A percentile compares a stretch with the other conserved stretches of the same genome.
Conservation (phyloP, 257 asterid genomes). For the Schizonepeta tenuifolia region DNA sequence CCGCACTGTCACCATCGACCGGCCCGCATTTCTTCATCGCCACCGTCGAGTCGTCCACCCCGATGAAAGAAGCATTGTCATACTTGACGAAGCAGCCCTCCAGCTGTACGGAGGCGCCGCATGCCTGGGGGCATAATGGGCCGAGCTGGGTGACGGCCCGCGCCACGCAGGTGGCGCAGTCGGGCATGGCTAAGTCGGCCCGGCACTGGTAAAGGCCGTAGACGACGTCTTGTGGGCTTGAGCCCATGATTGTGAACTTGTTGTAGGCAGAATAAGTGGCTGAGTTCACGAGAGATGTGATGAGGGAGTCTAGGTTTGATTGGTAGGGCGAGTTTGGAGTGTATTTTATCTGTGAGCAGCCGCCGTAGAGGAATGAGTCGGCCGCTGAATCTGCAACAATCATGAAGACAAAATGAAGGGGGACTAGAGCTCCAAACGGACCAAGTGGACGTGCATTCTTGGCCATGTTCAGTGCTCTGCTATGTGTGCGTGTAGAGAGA, state of each 20-base stretch:
- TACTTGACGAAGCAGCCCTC: conserved; percentile 87
- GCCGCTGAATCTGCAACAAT: conserved; percentile 27
- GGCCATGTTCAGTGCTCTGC: conserved; percentile 21
- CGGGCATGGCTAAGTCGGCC: conserved; percentile 91
- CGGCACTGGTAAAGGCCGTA: conserved; percentile 87
- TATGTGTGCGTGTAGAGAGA: neutral
- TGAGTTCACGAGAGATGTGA: conserved; percentile 83
- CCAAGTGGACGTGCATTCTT: conserved; percentile 11
- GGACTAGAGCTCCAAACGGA: conserved; percentile 13
- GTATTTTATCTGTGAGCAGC: conserved; percentile 77
- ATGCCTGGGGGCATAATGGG: conserved; percentile 55
- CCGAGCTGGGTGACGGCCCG: conserved; percentile 62
- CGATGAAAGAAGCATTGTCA: conserved; percentile 70
- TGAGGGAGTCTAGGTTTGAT: conserved; percentile 79
- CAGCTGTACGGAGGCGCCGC: conserved; percentile 82
- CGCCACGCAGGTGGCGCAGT: conserved; percentile 86
- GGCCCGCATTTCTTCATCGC: conserved; percentile 94
- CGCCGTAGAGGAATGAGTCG: conserved; percentile 67
- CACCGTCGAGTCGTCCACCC: conserved; percentile 76
- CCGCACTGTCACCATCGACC: conserved; percentile 59
- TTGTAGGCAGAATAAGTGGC: conserved; percentile 93
- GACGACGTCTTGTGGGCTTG: conserved; percentile 60
- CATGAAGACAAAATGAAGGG: conserved; percentile 36
- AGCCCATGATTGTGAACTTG: conserved; percentile 68
- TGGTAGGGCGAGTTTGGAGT: conserved; percentile 61